Evolutionary conservation across 2,329 filamentous ascomycete species (phyloP).

Genomic region (Sarocladiaceae sp.): DNA sequence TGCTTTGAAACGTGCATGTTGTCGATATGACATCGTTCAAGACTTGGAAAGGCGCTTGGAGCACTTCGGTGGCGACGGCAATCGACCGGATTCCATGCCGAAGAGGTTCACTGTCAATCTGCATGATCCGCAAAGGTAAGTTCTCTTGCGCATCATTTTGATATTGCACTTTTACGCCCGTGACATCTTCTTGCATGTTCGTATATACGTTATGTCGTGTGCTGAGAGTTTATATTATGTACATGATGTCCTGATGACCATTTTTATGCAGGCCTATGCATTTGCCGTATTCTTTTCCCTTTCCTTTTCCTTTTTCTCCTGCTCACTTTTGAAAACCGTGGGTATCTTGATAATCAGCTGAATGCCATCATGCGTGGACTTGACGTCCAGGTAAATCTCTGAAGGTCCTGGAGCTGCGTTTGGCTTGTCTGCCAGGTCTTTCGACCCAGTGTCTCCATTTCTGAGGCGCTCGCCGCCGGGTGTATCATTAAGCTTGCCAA

Average conservation of each 20-base stretch:
- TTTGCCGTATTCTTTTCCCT: not conserved
- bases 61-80: not conserved
- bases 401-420: constrained; percentile 39
- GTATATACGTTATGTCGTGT: not conserved
- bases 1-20: not conserved
- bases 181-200: not conserved
- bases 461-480: constrained; percentile 7
- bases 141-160: too few species aligned
- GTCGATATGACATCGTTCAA: not conserved
- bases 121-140: too few species aligned
- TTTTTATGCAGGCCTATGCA: too few species aligned
- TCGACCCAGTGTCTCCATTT: not conserved
- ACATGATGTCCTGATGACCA: too few species aligned
- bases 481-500: constrained; percentile 58
- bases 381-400: constrained; percentile 53
- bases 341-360: constrained; percentile 55
- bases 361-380: constrained; percentile 54
- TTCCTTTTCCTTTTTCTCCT: not conserved
- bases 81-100: not conserved
- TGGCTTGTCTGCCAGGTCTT: constrained; percentile 21
- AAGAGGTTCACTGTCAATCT: not conserved
- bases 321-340: constrained; percentile 43
- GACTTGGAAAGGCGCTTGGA: too few species aligned
- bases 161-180: too few species aligned
- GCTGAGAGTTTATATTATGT: too few species aligned